Base-by-base conservation (phyloP, 2,329 filamentous ascomycete species). In the Fonsecaea pugnacius region DNA sequence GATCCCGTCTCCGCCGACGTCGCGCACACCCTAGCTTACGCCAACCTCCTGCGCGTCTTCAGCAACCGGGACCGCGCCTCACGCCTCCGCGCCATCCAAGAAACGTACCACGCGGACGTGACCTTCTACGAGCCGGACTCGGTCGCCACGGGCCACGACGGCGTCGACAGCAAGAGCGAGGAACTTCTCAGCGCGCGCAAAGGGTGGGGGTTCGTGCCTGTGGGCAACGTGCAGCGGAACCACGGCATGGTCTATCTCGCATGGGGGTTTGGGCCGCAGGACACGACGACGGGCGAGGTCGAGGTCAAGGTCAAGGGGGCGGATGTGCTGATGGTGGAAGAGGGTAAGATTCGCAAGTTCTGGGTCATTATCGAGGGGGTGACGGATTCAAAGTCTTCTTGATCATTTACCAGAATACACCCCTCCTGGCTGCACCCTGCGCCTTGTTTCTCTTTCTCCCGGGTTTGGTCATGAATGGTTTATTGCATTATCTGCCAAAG, bases 291-390 rank as follows among this genome's bases (percentile, higher is more conserved):
- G 1, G 62, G 62, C 0, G 33, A 30, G 48, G 57, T 64, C 8
- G 51, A 60, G 24, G 57, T 57, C 10, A 60, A 60, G 57, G 50
- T 30, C 27, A 64, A 30, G 16, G 62, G 57, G 12, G 51, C 51
- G 36, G 62, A 64, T 53, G 62, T 64, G 2, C 16, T 64, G 27
- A 46, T 64, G 10, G 51, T 60, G 12, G 51, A 59, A n/a, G 36
- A 52, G 21, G 62, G 21, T 12, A 60, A 60, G 51, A 46, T 64
- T 18, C 46, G 56, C 35, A 55, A 16, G 5, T 60, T 64, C 18
- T 64, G 62, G 62, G 62, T 64, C 38, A 27, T 64, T 8, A 30
- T 64, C 7, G 57, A 64, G 21, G 62, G 62, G 6, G 21, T 64
- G 16, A 51, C 56, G 6, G 62, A 64, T 57, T 40, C 60, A 7